Percentiles rank a stretch among this genome's conserved stretches.
Conservation (phyloP, 768 basidiomycete genomes). For the Termitomyces sp. region DNA sequence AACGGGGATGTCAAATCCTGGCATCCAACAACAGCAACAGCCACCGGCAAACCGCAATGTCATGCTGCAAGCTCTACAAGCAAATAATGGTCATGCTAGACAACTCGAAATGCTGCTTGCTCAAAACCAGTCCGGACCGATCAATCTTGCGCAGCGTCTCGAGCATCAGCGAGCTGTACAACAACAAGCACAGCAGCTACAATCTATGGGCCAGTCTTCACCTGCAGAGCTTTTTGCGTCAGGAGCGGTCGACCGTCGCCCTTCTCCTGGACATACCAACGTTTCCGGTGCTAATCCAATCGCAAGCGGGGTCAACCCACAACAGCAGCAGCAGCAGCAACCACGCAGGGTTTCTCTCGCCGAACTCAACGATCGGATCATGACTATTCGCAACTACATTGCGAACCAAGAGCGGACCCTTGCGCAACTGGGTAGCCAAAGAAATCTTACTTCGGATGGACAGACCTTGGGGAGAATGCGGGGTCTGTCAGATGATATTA, state of each 20-base stretch:
- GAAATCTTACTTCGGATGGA: slow-evolving; percentile 13
- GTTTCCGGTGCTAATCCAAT: slow-evolving; percentile 18
- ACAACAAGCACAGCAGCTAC: slow-evolving; percentile 18
- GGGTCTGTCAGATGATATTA: slow-evolving; percentile 19
- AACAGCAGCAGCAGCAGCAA: slow-evolving; percentile 3
- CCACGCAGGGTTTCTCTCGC: slow-evolving; percentile 1
- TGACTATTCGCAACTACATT: slow-evolving; percentile 4
- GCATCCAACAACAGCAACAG: slow-evolving; percentile 9
- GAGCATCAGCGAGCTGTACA: slow-evolving; percentile 21
- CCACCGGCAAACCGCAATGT: slow-evolving; percentile 21
- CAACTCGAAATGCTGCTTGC: slow-evolving; percentile 46
- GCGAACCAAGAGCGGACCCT: slow-evolving; percentile 8
- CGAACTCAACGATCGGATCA: slow-evolving; percentile 14
- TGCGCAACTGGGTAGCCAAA: slow-evolving; percentile 3
- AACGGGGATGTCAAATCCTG: slow-evolving; percentile 26
- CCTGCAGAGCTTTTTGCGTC: slow-evolving; percentile 45
- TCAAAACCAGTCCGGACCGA: slow-evolving; percentile 32
- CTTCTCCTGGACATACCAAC: slow-evolving; percentile 40
- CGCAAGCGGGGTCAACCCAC: slow-evolving; percentile 3
- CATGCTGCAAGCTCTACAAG: slow-evolving; percentile 32
- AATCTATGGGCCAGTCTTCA: slow-evolving; percentile 32
- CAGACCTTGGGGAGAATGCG: slow-evolving; percentile 17
- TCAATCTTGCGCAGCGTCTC: slow-evolving; percentile 24
- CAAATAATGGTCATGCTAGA: slow-evolving; percentile 22
- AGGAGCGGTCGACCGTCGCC: slow-evolving; percentile 38